Conservation (phyloP, 352 stramenopile genomes). For the Phytophthora pini region DNA sequence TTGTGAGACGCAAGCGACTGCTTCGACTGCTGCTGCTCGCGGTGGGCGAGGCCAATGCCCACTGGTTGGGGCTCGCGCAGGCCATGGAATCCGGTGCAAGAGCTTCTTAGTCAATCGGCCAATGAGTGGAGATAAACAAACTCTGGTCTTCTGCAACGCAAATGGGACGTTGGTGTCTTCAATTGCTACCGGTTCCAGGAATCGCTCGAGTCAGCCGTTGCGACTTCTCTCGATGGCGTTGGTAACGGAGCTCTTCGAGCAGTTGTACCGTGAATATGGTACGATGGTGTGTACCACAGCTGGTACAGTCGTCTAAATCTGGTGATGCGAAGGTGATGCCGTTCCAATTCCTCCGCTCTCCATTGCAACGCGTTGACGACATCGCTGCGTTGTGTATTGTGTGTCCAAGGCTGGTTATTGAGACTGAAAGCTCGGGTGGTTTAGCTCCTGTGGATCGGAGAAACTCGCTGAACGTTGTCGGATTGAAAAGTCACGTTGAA, state of each 20-base stretch:
- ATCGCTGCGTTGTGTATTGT: slow-evolving; percentile 16
- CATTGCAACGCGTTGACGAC: slow-evolving; percentile 8
- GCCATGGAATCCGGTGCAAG: slow-evolving; percentile 13
- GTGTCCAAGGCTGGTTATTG: background rate
- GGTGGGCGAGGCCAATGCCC: slow-evolving; percentile 16
- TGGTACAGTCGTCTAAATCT: slow-evolving; percentile 27
- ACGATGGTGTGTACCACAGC: background rate
- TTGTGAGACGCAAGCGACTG: slow-evolving; percentile 11
- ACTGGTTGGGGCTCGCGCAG: slow-evolving; percentile 32
- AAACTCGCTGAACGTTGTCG: no score
- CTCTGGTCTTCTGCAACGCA: background rate
- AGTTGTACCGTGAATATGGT: slow-evolving; percentile 4
- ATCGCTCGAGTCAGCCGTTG: slow-evolving; percentile 4
- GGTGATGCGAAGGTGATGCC: slow-evolving; percentile 18
- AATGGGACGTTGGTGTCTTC: slow-evolving; percentile 14
- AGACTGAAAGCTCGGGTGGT: background rate
- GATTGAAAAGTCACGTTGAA: slow-evolving; percentile 14
- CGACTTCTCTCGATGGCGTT: slow-evolving; percentile 8
- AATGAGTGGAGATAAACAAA: background rate
- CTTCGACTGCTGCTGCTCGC: slow-evolving; percentile 22
- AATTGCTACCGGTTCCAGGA: slow-evolving; percentile 3
- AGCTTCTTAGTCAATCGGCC: slow-evolving; percentile 23
- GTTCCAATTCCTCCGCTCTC: slow-evolving; percentile 6
- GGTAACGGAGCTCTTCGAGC: slow-evolving; percentile 18
- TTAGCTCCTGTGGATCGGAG: no score